Conservation (phyloP, 495 filamentous ascomycete genomes). For the Pyrenopolyporus hunteri region DNA sequence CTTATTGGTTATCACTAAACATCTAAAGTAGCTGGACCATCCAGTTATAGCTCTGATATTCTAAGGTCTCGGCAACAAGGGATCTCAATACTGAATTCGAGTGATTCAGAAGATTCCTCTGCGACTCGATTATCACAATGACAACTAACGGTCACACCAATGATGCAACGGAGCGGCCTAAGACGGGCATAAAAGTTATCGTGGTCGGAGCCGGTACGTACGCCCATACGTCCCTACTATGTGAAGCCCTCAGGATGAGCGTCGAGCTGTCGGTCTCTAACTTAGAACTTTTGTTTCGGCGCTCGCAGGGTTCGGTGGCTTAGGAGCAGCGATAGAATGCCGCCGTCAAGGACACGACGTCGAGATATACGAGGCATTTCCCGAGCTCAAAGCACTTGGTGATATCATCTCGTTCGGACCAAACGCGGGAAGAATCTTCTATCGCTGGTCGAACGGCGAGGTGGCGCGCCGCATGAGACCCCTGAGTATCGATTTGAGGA, state of each 20-base stretch:
- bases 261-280: background rate
- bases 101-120: conserved; percentile 12
- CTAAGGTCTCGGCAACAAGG: conserved; percentile 16
- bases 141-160: conserved; percentile 27
- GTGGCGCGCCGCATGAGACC: conserved; percentile 55
- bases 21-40: conserved; percentile 18
- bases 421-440: conserved; percentile 63
- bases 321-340: conserved; percentile 67
- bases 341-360: conserved; percentile 66
- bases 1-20: conserved; percentile 18
- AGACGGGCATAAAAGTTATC: conserved; percentile 62
- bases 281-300: conserved; percentile 8
- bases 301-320: conserved; percentile 65
- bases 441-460: conserved; percentile 56
- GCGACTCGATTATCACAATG: conserved; percentile 24
- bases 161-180: conserved; percentile 24
- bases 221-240: conserved; percentile 2
- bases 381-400: conserved; percentile 62
- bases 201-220: conserved; percentile 57
- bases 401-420: conserved; percentile 70
- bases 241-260: background rate
- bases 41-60: conserved; percentile 19
- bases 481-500: conserved; percentile 57
- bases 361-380: conserved; percentile 63
- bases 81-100: conserved; percentile 8